These are phyloP conservation scores for Colletotrichum sp. DNA, from an alignment of 2,329 filamentous ascomycete species.

Conservation along the genomic window DNA sequence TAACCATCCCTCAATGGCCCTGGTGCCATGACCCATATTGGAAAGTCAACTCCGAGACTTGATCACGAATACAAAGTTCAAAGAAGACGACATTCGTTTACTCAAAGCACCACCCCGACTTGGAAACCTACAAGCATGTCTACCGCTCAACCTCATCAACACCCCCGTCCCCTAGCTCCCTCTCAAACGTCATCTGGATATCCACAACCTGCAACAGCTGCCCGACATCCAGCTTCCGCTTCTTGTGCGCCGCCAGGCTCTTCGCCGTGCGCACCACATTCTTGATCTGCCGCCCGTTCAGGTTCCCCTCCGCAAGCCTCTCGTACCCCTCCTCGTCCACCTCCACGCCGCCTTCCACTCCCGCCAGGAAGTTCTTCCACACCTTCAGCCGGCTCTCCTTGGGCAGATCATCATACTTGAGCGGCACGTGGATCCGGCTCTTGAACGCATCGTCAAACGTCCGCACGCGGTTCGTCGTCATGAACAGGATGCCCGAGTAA, in stretches of 20 bases:
- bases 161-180: slow-evolving; percentile 59
- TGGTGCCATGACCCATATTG: no score
- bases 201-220: slow-evolving; percentile 84
- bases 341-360: slow-evolving; percentile 5
- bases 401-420: slow-evolving; percentile 79
- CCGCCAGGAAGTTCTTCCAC: slow-evolving; percentile 13
- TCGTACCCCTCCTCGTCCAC: slow-evolving; percentile 58
- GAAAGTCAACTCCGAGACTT: not conserved
- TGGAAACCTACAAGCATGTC: not conserved
- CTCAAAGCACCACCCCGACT: no score
- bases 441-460: slow-evolving; percentile 93
- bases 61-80: not conserved
- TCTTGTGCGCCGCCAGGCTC: slow-evolving; percentile 78
- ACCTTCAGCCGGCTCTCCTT: slow-evolving; percentile 65
- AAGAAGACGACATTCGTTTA: not conserved
- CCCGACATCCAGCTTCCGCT: slow-evolving; percentile 38
- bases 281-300: slow-evolving; percentile 77
- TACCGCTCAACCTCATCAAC: not conserved
- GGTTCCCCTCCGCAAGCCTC: slow-evolving; percentile 68
- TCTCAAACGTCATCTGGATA: slow-evolving; percentile 82
- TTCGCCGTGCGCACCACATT: slow-evolving; percentile 86
- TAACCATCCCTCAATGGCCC: no score
- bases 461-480: slow-evolving; percentile 56
- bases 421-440: slow-evolving; percentile 83
- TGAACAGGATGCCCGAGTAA: slow-evolving; percentile 54